phyloP scores from a whole-genome alignment of 345 rosid genomes.

The Firmiana major region DNA sequence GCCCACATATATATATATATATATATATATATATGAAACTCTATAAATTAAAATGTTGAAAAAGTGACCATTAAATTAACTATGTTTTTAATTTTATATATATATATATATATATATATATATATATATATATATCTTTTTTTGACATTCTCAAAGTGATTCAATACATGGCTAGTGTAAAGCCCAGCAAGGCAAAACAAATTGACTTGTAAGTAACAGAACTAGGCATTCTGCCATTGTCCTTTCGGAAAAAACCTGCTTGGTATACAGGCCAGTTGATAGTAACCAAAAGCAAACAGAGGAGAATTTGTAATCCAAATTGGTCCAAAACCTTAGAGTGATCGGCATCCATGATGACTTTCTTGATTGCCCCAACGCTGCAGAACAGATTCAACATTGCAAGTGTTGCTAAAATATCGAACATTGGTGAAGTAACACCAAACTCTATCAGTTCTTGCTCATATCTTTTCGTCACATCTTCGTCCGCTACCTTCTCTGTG shows the following conservation, averaged over 20 bases:
- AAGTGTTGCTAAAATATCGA: slow-evolving; percentile 34
- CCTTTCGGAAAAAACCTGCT: slow-evolving; percentile 10
- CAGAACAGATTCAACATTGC: slow-evolving; percentile 40
- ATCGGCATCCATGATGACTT: slow-evolving; percentile 1
- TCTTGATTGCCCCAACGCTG: slow-evolving; percentile 21
- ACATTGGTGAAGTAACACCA: slow-evolving; percentile 43
- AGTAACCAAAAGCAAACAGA: too few relatives aligned
- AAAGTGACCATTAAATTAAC: too few relatives aligned
- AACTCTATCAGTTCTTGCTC: slow-evolving; percentile 28
- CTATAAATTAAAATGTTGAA: too few relatives aligned
- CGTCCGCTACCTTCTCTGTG: slow-evolving; percentile 36
- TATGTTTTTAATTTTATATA: too few relatives aligned
- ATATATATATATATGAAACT: too few relatives aligned
- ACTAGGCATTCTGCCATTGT: slow-evolving; percentile 37
- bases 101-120: too few relatives aligned
- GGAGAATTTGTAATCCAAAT: slow-evolving; percentile 30
- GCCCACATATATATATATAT: too few relatives aligned
- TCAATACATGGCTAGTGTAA: slow-evolving; percentile 15
- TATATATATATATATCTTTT: too few relatives aligned
- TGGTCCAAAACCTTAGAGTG: background rate
- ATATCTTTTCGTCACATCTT: slow-evolving; percentile 10
- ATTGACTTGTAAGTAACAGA: slow-evolving; percentile 19
- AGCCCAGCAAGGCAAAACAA: slow-evolving; percentile 14
- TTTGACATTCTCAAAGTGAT: background rate
- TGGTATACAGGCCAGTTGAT: background rate